A percentile compares a stretch with the other conserved stretches of the same genome.
These are phyloP conservation scores for Leccinum griseonigrum DNA, from an alignment of 1,284 basidiomycete species.

Conservation along the genomic window DNA sequence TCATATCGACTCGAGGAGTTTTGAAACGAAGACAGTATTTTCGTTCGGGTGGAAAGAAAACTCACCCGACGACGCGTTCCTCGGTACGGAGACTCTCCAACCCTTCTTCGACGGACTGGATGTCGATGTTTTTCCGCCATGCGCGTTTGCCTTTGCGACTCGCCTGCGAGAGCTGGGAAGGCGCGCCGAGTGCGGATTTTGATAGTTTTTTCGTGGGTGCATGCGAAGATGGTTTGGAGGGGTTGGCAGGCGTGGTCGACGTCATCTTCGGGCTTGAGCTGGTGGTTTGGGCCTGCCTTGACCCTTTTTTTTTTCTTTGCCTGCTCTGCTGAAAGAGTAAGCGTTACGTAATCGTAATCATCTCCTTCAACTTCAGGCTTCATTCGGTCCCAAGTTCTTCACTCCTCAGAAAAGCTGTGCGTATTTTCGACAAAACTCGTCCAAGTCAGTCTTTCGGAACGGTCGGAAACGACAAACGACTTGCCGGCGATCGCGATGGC, in stretches of 20 bases:
- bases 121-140: conserved; percentile 91
- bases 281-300: background rate
- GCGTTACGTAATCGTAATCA: background rate
- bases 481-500: background rate
- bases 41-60: background rate
- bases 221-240: conserved; percentile 2
- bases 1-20: no score
- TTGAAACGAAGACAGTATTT: background rate
- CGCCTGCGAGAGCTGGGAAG: conserved; percentile 46
- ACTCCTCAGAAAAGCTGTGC: no score
- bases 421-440: background rate
- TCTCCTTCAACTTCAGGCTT: no score
- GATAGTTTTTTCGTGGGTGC: conserved; percentile 2
- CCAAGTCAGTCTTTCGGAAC: no score
- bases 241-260: background rate
- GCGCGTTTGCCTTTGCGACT: conserved; percentile 88
- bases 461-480: no score
- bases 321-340: no score
- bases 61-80: conserved; percentile 76
- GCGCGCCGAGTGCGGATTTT: conserved; percentile 24
- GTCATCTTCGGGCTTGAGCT: conserved; percentile 9
- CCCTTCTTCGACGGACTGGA: conserved; percentile 70
- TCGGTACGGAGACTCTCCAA: conserved; percentile 75
- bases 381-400: no score
- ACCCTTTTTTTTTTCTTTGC: no score